A percentile compares a stretch with the other conserved stretches of the same genome.
Evolutionary conservation across 768 basidiomycete genomes (phyloP).

Genomic region (Tricholoma hemisulphureum): DNA sequence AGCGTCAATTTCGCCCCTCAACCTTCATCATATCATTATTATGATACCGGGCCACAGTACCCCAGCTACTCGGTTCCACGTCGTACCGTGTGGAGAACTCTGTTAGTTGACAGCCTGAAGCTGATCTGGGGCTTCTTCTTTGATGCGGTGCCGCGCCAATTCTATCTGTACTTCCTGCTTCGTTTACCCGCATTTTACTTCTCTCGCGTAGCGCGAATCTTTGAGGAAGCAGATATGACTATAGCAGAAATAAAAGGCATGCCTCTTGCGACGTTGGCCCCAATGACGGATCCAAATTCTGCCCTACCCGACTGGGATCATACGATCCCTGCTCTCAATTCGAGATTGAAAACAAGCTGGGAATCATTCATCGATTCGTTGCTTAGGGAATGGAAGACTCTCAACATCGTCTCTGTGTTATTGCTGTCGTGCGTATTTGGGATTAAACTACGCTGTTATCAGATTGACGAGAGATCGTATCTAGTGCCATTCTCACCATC

Average conservation of each 20-base stretch:
- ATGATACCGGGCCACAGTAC: background rate
- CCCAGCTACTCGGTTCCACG: background rate
- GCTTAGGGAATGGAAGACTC: conserved; percentile 70
- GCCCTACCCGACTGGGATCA: background rate
- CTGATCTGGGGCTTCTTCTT: conserved; percentile 14
- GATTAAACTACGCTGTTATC: background rate
- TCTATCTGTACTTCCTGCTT: conserved; percentile 42
- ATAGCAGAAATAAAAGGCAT: conserved; percentile 50
- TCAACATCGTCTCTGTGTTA: conserved; percentile 71
- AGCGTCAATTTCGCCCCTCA: background rate
- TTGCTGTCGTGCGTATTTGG: conserved; percentile 41
- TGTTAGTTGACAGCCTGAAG: background rate
- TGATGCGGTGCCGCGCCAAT: conserved; percentile 28
- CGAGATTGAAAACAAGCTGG: conserved; percentile 46
- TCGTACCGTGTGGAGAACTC: background rate
- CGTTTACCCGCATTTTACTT: conserved; percentile 66
- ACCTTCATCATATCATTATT: background rate
- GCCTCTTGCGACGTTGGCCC: conserved; percentile 23
- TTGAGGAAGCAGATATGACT: conserved; percentile 63
- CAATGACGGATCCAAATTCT: conserved; percentile 5
- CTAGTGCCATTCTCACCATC: conserved; percentile 66
- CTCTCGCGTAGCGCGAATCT: conserved; percentile 59
- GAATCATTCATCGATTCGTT: conserved; percentile 70
- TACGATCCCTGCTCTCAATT: conserved; percentile 1
- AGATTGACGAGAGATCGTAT: conserved; percentile 11